phyloP scores from a whole-genome alignment of 2,329 filamentous ascomycete genomes.

The Colletotrichum shisoi region DNA sequence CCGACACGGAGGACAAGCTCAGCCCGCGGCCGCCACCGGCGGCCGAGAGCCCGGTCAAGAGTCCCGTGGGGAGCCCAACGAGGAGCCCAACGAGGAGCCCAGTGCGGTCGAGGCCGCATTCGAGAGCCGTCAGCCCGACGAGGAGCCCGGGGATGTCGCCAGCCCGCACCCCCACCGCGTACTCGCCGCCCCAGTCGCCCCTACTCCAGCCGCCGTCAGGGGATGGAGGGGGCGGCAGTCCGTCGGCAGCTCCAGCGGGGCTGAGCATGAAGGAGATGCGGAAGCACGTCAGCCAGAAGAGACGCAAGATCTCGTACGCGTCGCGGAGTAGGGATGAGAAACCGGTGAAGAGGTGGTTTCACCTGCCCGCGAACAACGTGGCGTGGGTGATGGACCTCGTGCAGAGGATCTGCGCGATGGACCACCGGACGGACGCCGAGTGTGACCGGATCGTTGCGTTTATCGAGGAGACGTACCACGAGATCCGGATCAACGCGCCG shows the following conservation, averaged over 20 bases:
- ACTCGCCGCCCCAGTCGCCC: conserved; percentile 29
- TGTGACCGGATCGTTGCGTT: conserved; percentile 38
- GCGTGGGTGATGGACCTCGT: conserved; percentile 40
- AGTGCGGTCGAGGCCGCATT: conserved; percentile 16
- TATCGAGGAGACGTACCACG: conserved; percentile 39
- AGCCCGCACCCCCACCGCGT: neutral
- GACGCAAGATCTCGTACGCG: conserved; percentile 31
- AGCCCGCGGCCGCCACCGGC: conserved; percentile 21
- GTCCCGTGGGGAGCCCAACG: neutral
- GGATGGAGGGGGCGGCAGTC: neutral
- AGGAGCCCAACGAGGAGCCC: neutral
- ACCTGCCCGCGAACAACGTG: conserved; percentile 39
- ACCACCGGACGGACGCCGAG: conserved; percentile 33
- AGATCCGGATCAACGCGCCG: conserved; percentile 37
- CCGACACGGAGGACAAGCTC: conserved; percentile 36
- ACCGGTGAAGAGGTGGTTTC: conserved; percentile 39
- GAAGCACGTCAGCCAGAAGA: conserved; percentile 20
- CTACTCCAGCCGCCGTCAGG: conserved; percentile 9
- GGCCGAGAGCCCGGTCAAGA: neutral
- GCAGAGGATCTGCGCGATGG: conserved; percentile 39
- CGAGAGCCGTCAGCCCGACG: neutral
- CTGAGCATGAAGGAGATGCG: conserved; percentile 25
- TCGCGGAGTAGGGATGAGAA: conserved; percentile 5
- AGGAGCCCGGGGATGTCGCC: conserved; percentile 4
- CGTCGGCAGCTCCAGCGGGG: neutral